phyloP scores from a whole-genome alignment of 257 asterid species.

The Marsdenia floribunda region DNA sequence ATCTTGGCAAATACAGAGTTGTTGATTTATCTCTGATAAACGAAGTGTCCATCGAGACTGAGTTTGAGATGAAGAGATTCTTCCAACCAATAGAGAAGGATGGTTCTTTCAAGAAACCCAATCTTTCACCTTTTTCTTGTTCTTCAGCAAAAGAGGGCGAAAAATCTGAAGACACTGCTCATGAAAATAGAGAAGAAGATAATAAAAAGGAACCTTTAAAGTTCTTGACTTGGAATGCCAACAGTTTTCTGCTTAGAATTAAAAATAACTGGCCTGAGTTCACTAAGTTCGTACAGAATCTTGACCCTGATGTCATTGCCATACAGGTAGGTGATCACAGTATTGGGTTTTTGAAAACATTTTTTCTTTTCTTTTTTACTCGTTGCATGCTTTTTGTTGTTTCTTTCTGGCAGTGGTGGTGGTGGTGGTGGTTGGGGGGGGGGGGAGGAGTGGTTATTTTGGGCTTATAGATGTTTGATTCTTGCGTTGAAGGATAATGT shows the following conservation, averaged over 20 bases:
- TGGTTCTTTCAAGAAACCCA: constrained; percentile 64
- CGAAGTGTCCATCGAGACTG: background rate
- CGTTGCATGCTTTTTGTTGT: background rate
- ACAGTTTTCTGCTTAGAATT: constrained; percentile 69
- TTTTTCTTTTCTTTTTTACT: background rate
- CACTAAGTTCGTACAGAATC: constrained; percentile 51
- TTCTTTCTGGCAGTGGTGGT: background rate
- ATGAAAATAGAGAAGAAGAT: constrained; percentile 28
- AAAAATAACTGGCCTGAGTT: constrained; percentile 78
- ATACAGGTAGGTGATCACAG: constrained; percentile 71
- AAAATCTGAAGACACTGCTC: constrained; percentile 21
- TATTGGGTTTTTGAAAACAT: background rate
- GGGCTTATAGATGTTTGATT: background rate
- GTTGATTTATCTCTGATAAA: too few relatives aligned
- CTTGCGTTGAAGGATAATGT: background rate
- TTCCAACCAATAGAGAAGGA: constrained; percentile 81
- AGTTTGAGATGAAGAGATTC: constrained; percentile 66
- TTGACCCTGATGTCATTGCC: constrained; percentile 90
- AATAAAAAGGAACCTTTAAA: constrained; percentile 54
- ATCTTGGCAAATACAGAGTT: too few relatives aligned
- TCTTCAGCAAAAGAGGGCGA: constrained; percentile 27
- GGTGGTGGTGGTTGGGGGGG: too few relatives aligned
- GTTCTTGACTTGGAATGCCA: constrained; percentile 94
- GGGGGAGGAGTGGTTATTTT: background rate
- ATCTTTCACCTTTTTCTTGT: constrained; percentile 33